Percentiles rank a stretch among this genome's conserved stretches.
Evolutionary conservation across 805 yeast species (phyloP).

Genomic region (Hanseniaspora vineae): DNA sequence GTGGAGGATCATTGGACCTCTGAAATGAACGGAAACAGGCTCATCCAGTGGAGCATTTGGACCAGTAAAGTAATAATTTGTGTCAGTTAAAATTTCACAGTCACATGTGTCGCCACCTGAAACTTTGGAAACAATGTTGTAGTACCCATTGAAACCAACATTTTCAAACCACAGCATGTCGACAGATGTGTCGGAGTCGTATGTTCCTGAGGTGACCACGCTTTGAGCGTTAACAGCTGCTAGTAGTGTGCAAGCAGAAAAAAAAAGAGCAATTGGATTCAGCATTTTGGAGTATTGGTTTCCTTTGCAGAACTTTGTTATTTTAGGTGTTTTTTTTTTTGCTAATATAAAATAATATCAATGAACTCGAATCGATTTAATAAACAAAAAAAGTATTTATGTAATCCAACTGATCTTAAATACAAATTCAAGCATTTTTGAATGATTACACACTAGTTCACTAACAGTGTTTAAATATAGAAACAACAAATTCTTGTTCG

Average conservation of each 20-base stretch:
- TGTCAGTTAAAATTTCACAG: slow-evolving; percentile 18
- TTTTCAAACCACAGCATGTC: slow-evolving; percentile 17
- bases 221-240: neutral
- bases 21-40: slow-evolving; percentile 60
- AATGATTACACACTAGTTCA: too few relatives aligned
- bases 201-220: neutral
- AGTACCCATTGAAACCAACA: slow-evolving; percentile 23
- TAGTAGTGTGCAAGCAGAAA: neutral
- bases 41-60: slow-evolving; percentile 52
- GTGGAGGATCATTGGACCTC: slow-evolving; percentile 56
- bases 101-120: slow-evolving; percentile 14
- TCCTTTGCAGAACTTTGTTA: neutral
- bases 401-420: too few relatives aligned
- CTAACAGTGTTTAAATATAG: too few relatives aligned
- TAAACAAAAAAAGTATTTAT: too few relatives aligned
- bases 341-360: too few relatives aligned
- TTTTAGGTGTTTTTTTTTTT: neutral
- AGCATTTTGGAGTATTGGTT: neutral
- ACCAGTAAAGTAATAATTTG: slow-evolving; percentile 29
- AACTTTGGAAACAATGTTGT: slow-evolving; percentile 18
- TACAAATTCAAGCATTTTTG: too few relatives aligned
- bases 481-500: too few relatives aligned
- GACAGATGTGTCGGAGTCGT: slow-evolving; percentile 7
- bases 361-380: too few relatives aligned
- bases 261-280: neutral